Conservation (phyloP, 2,329 filamentous ascomycete genomes). For the Cordyceps tenuipes region DNA sequence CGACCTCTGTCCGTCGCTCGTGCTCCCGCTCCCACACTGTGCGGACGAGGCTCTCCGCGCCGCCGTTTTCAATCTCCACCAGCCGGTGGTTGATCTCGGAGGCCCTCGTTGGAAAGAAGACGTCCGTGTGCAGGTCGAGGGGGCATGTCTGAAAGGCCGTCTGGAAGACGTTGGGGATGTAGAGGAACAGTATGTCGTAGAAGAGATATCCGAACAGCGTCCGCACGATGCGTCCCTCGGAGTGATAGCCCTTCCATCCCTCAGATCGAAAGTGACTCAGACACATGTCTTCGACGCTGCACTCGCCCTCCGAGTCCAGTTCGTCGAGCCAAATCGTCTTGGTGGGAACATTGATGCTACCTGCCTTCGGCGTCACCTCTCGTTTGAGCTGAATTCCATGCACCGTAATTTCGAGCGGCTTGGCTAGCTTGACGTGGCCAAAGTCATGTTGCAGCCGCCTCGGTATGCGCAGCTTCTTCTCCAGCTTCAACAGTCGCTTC, state of each 20-base stretch:
- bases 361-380: constrained; percentile 36
- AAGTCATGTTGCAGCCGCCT: constrained; percentile 90
- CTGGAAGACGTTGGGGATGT: constrained; percentile 94
- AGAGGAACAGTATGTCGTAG: constrained; percentile 85
- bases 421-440: constrained; percentile 68
- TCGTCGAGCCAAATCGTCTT: constrained; percentile 88
- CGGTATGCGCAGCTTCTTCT: constrained; percentile 73
- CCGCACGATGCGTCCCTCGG: constrained; percentile 84
- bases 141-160: constrained; percentile 92
- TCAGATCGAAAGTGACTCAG: constrained; percentile 72
- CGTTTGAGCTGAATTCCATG: constrained; percentile 71
- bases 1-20: constrained; percentile 70
- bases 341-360: constrained; percentile 39
- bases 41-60: constrained; percentile 57
- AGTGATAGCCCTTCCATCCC: constrained; percentile 93
- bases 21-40: constrained; percentile 60
- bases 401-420: constrained; percentile 66
- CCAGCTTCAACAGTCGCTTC: constrained; percentile 85
- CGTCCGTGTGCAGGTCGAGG: constrained; percentile 84
- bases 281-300: constrained; percentile 90
- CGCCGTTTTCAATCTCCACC: constrained; percentile 79
- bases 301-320: constrained; percentile 59
- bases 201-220: constrained; percentile 88
- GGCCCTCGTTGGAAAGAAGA: constrained; percentile 78
- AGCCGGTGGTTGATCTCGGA: constrained; percentile 84